Evolutionary conservation across 139 green algal genomes (phyloP), one percentile per base, ranked within the genome.

Genomic region (Coccomyxa sp.): DNA sequence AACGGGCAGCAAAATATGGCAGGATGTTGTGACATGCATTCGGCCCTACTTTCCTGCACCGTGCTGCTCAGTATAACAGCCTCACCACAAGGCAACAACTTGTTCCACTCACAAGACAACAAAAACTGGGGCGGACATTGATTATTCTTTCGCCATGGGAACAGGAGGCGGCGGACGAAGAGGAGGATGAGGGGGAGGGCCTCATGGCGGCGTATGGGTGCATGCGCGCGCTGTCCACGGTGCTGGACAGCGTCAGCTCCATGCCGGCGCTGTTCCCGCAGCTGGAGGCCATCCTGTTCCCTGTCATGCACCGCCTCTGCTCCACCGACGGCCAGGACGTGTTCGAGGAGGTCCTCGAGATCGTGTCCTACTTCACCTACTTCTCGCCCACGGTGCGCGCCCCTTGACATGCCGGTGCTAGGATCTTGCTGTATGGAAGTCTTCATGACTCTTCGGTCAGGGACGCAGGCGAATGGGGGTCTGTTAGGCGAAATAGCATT

Each of bases 291-390:
- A 87, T 93, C 9, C 86, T 98, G 82, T 94, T 95, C 83, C 95
- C 96, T 57, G 90, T 99, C 78, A 90, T 99, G 87, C 81, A 92
- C 10, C 88, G 88, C 63, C 95, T 97, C 85, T 81, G 90, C 67
- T 84, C 79, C 15, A 76, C 81, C 32, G 89, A 96, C 0, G 92
- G 91, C 10, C 90, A 97, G 86, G 96, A 99, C 68, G 85, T 98
- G 16, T 95, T 97, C 81, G 96, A 99, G 86, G 96, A 99, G 88
- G 88, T 88, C n/a, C 84, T 97, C 76, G 93, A 98, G 89, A 94
- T 98, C 81, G 84, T 97, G 58, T 92, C 93, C 0, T 98, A 97
- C 89, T 93, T 98, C 74, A 98, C 94, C 16, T 99, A 96, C 90
- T 98, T 93, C 88, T 85, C 87, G 0, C 88, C 90, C 0, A 75